phyloP scores from a whole-genome alignment of 2,329 filamentous ascomycete species.

The Fusarium napiforme region DNA sequence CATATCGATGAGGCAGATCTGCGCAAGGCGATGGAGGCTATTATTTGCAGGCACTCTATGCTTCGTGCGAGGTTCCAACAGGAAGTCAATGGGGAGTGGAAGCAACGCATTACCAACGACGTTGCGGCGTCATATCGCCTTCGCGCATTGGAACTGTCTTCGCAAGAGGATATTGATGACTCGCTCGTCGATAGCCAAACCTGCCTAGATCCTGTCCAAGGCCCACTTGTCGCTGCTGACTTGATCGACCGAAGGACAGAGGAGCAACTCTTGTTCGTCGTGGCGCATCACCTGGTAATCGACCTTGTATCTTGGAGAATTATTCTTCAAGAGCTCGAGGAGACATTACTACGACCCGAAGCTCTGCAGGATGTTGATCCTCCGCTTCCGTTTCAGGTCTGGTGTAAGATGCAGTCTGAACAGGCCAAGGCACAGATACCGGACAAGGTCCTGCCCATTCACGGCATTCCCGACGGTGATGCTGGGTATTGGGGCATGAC shows the following conservation, averaged over 20 bases:
- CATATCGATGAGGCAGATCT: background rate
- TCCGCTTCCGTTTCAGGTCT: slow-evolving; percentile 50
- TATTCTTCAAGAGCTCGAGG: slow-evolving; percentile 50
- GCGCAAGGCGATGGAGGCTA: slow-evolving; percentile 10
- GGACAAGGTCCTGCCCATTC: slow-evolving; percentile 42
- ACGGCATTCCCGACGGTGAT: slow-evolving; percentile 32
- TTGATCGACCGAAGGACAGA: slow-evolving; percentile 19
- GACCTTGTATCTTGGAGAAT: slow-evolving; percentile 61
- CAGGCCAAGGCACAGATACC: slow-evolving; percentile 9
- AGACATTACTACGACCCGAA: slow-evolving; percentile 44
- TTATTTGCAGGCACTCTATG: slow-evolving; percentile 32
- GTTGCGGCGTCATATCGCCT: slow-evolving; percentile 17
- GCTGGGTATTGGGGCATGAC: slow-evolving; percentile 43
- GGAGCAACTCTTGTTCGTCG: slow-evolving; percentile 49
- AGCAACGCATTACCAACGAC: slow-evolving; percentile 20
- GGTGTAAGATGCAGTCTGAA: slow-evolving; percentile 49
- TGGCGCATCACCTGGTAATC: slow-evolving; percentile 53
- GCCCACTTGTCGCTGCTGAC: slow-evolving; percentile 24
- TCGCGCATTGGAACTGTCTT: background rate
- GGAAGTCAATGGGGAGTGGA: background rate
- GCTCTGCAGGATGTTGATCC: slow-evolving; percentile 18
- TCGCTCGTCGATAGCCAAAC: slow-evolving; percentile 25
- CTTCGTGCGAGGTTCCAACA: slow-evolving; percentile 28
- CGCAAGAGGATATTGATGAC: background rate
- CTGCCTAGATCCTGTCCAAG: slow-evolving; percentile 5